These are phyloP conservation scores for Acanthamoeba castellanii DNA, from an alignment of 208 protist genomes.

Conservation along the genomic window DNA sequence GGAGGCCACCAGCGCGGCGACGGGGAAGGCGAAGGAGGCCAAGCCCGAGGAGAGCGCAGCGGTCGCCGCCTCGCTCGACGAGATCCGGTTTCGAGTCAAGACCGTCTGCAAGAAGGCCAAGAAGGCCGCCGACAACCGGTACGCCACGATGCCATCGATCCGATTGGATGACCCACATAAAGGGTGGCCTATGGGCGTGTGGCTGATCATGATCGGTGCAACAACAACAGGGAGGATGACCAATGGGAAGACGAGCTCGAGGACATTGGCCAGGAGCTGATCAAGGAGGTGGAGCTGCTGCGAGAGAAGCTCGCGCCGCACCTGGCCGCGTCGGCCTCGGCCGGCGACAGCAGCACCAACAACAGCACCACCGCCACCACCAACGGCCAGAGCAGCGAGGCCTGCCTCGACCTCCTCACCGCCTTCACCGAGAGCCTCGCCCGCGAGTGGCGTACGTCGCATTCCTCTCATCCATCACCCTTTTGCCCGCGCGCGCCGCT, in stretches of 20 bases:
- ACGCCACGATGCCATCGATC: not conserved
- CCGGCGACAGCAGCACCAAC: not conserved
- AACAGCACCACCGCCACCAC: too few relatives aligned
- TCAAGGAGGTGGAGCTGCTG: constrained; percentile 27
- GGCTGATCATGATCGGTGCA: not conserved
- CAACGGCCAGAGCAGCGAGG: constrained; percentile 9
- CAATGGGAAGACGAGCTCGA: constrained; percentile 58
- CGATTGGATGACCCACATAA: not conserved
- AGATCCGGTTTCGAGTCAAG: constrained; percentile 41
- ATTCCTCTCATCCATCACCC: not conserved
- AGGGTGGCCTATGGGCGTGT: not conserved
- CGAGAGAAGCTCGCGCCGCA: constrained; percentile 10
- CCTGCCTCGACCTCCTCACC: constrained; percentile 46
- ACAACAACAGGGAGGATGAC: constrained; percentile 29
- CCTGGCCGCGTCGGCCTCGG: not conserved
- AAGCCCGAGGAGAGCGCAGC: not conserved
- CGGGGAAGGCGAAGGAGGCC: not conserved
- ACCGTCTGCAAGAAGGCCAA: constrained; percentile 56
- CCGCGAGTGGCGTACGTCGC: constrained; percentile 9
- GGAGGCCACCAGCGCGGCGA: not conserved
- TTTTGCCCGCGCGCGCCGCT: not conserved
- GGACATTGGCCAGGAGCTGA: constrained; percentile 51
- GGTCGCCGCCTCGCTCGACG: constrained; percentile 14
- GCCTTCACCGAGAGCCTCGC: constrained; percentile 59
- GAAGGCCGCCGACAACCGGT: constrained; percentile 48